phyloP scores from a whole-genome alignment of 148 eudicot species.

The Beta vulgaris region DNA sequence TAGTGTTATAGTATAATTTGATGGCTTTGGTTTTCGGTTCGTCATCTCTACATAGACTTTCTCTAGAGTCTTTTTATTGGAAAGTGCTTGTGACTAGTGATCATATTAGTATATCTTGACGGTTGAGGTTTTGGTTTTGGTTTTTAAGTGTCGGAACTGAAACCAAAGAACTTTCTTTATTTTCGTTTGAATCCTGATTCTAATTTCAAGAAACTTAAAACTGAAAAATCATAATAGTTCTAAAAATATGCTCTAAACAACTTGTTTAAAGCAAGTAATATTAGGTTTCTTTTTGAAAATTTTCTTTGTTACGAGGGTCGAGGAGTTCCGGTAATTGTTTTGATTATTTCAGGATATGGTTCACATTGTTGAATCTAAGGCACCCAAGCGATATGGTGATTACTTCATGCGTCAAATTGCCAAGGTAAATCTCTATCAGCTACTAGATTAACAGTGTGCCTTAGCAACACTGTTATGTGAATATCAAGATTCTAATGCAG shows the following conservation, averaged over 20 bases:
- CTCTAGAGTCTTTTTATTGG: not conserved
- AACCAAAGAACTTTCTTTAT: not conserved
- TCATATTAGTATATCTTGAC: not conserved
- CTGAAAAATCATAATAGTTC: not conserved
- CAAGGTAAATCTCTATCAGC: constrained; percentile 44
- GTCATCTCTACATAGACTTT: not conserved
- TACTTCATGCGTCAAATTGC: constrained; percentile 87
- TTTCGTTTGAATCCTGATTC: not conserved
- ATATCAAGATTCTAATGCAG: not conserved
- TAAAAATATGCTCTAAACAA: no score
- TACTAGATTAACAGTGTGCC: not conserved
- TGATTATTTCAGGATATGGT: constrained; percentile 61
- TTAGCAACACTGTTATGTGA: not conserved
- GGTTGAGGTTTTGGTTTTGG: not conserved
- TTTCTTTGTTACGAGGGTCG: no score
- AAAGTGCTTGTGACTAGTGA: not conserved
- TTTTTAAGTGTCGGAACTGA: not conserved
- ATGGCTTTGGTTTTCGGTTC: no score
- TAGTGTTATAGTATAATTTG: no score
- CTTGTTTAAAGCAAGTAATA: not conserved
- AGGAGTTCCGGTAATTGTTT: not conserved
- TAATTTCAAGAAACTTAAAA: not conserved
- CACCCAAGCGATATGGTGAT: constrained; percentile 80
- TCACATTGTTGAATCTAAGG: constrained; percentile 67
- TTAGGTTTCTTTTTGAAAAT: not conserved